Percentiles rank a stretch among this genome's conserved stretches.
Conservation (phyloP, 2,329 filamentous ascomycete species). For the Helicocarpus griseus region DNA sequence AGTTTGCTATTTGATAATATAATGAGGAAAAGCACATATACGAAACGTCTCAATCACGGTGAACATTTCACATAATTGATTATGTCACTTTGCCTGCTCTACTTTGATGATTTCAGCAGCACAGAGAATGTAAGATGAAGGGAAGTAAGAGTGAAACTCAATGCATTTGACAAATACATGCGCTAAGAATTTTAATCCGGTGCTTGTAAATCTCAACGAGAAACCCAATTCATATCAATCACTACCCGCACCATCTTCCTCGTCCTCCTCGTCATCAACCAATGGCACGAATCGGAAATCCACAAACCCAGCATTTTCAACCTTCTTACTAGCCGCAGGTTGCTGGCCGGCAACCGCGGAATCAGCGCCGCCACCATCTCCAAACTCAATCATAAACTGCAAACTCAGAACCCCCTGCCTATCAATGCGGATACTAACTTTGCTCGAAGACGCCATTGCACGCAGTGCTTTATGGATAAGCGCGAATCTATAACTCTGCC, state of each 20-base stretch:
- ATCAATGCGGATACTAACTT: conserved; percentile 85
- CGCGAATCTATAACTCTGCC: conserved; percentile 77
- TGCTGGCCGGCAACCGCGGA: conserved; percentile 14
- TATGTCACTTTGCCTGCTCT: neutral
- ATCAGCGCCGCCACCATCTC: conserved; percentile 40
- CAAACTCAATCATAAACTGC: conserved; percentile 92
- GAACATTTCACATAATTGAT: neutral
- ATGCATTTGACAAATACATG: neutral
- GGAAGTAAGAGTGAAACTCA: neutral
- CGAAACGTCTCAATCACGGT: no score
- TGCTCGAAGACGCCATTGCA: conserved; percentile 87
- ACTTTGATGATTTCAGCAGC: no score
- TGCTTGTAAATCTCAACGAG: neutral
- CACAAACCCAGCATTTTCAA: conserved; percentile 34
- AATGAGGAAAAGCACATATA: no score
- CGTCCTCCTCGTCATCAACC: conserved; percentile 30
- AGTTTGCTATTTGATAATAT: neutral
- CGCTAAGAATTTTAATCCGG: neutral
- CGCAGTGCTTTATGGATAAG: conserved; percentile 75
- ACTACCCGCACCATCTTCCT: conserved; percentile 10
- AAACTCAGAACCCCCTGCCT: conserved; percentile 81
- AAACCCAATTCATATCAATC: neutral
- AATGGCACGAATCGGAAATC: conserved; percentile 40
- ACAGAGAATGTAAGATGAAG: no score
- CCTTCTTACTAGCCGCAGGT: conserved; percentile 13